Evolutionary conservation across 2,329 filamentous ascomycete species (phyloP).

Genomic region (Aspergillus terreus): DNA sequence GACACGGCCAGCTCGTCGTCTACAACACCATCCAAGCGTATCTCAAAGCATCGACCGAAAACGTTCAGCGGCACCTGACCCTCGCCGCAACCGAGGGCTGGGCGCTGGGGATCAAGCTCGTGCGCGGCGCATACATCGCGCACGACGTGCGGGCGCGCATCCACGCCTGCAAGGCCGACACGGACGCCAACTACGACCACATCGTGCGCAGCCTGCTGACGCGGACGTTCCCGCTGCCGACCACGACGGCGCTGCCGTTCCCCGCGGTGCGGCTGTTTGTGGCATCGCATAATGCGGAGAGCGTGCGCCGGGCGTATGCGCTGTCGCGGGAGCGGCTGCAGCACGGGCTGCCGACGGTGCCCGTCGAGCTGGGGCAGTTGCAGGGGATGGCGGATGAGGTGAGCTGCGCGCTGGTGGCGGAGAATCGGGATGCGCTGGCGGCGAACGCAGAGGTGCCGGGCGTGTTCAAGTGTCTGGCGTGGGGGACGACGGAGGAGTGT

Average conservation of each 20-base stretch:
- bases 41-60: conserved; percentile 38
- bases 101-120: conserved; percentile 43
- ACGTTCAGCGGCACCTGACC: conserved; percentile 35
- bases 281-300: conserved; percentile 52
- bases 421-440: neutral
- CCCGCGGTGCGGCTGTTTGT: conserved; percentile 45
- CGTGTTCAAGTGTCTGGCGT: conserved; percentile 53
- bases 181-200: conserved; percentile 47
- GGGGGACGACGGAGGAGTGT: conserved; percentile 53
- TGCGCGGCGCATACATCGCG: conserved; percentile 45
- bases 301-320: conserved; percentile 44
- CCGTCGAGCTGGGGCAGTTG: conserved; percentile 65
- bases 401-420: conserved; percentile 50
- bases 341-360: conserved; percentile 33
- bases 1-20: conserved; percentile 28
- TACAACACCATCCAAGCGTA: conserved; percentile 47
- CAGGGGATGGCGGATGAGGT: conserved; percentile 92
- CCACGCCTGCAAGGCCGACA: conserved; percentile 37
- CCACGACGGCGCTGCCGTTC: conserved; percentile 6
- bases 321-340: conserved; percentile 35
- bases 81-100: conserved; percentile 40
- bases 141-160: conserved; percentile 35
- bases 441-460: neutral
- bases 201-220: conserved; percentile 48
- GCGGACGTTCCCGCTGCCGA: conserved; percentile 27